These are phyloP conservation scores for Pinus taeda DNA, from an alignment of 75 land plant genomes.

Conservation along the genomic window DNA sequence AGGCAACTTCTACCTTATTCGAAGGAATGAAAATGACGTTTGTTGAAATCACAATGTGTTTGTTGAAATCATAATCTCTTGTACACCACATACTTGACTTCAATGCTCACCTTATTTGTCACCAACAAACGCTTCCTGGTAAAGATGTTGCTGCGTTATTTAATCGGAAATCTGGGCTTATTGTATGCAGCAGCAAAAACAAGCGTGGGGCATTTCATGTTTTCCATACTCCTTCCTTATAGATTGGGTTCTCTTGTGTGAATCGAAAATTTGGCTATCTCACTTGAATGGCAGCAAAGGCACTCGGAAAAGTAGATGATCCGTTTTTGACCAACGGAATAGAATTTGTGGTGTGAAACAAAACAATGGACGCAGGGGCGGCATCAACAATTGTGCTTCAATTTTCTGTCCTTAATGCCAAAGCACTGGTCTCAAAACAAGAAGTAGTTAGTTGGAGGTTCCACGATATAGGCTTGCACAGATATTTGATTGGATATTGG, in stretches of 20 bases:
- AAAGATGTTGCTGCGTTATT: constrained; percentile 88
- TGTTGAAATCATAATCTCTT: too few species aligned
- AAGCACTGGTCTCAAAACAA: constrained; percentile 68
- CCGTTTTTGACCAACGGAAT: constrained; percentile 11
- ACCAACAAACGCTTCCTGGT: constrained; percentile 78
- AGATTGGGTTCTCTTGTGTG: constrained; percentile 87
- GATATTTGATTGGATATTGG: constrained; percentile 55
- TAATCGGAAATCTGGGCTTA: constrained; percentile 63
- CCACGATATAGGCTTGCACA: constrained; percentile 67
- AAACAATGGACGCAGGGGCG: constrained; percentile 3
- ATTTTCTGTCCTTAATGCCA: constrained; percentile 93
- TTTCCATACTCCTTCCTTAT: constrained; percentile 78
- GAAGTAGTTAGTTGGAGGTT: constrained; percentile 63
- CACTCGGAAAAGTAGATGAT: constrained; percentile 12
- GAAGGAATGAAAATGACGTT: too few species aligned
- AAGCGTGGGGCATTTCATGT: constrained; percentile 88
- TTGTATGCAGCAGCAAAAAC: constrained; percentile 91
- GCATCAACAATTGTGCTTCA: constrained; percentile 15
- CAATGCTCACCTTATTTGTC: too few species aligned
- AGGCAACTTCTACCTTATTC: too few species aligned
- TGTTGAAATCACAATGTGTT: too few species aligned
- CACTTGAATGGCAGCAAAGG: constrained; percentile 14
- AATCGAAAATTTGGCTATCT: constrained; percentile 53
- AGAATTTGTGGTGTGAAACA: constrained; percentile 11
- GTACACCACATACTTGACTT: too few species aligned